Evolutionary conservation across 371 early-diverging fungal genomes (phyloP), one percentile per base, ranked within the genome.

Genomic region (Haplosporangium sp.): DNA sequence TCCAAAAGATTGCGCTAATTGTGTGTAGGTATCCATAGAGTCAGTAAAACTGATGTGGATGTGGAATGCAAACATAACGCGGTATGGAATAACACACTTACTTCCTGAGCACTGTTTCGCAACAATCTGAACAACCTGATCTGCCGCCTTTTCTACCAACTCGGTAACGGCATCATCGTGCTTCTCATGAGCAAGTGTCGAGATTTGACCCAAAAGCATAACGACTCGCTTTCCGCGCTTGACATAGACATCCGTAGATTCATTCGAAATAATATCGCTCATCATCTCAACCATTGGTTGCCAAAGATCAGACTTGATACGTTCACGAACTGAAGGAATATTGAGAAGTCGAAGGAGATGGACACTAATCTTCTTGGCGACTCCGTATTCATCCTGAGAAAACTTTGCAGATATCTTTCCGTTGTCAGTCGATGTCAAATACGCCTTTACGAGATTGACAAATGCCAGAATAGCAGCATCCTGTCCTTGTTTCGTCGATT

Each of bases 41-140:
- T 11, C 11, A 13, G 41, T 29, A 16, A 2, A 29, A 16, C 2
- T 2, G 7, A 6, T 36, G 7, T 43, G 51, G 8, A 23, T 11
- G 9, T 18, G 23, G n/a, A 45, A 20, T 45, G 43, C 47, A 18
- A 53, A 40, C 7, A 18, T 47, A 8, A 42, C 20, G 5, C 9
- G 13, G 29, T 46, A 10, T 21, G 47, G 29, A 10, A 60, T 37
- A 60, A 37, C 12, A 9, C 6, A 67, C 79, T 16, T 79, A 79
- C 79, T 68, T 43, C 55, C 62, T 52, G 73, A 68, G 50, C 79
- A 79, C 56, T 79, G 72, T 13, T 64, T 72, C 43, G 79, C 79
- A 0, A 79, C 79, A 45, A 79, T 56, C 37, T 79, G 79, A 20
- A 79, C 79, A 45, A 79, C 65, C 18, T 62, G 73, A 14, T 79